Base-by-base conservation (phyloP, 1,284 basidiomycete genomes). In the Irpex lacteus region DNA sequence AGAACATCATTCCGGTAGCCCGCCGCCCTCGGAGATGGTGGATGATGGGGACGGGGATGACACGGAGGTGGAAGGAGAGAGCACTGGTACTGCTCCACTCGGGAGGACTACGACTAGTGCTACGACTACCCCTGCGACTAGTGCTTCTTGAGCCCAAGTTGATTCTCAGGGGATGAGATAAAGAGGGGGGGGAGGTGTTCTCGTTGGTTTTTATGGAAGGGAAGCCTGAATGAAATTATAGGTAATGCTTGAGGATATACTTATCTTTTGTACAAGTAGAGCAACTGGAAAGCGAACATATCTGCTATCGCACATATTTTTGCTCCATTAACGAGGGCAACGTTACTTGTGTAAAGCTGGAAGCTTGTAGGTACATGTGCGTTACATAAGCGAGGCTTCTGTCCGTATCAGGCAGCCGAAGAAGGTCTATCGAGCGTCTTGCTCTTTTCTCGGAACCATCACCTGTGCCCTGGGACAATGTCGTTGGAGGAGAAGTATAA, bases 11-110 rank as follows among this genome's bases (percentile, higher is more conserved):
- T 55, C 50, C 2, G 54, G n/a, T 11, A 47, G 50, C 49, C 65
- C 61, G 1, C 50, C 49, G 81, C 65, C 61, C 3, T 36, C 49
- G 81, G 83, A 60, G 79, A 80, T 67, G 74, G 74, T 64, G 18
- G 65, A 69, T 38, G 72, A 71, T 4, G 71, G 80, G 54, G 66
- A 55, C 3, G 71, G 80, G 54, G 66, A 55, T 5, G 74, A 70
- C 34, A 62, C 68, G 2, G 77, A 70, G 11, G 71, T 70, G 18
- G 74, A 72, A 60, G 73, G 66, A 2, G 76, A 73, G 18, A 59
- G 59, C 40, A 59, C 47, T 52, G 64, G 64, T 9, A 65, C 49
- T 13, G 49, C 59, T 8, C 61, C 60, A 19, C 53, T 63, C 18
- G 62, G 67, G 6, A 57, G 65, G 53, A 70, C 67, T 62, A 63